phyloP scores from a whole-genome alignment of 225 moss, liverwort and hornwort genomes.

The Sphagnum tenellum region DNA sequence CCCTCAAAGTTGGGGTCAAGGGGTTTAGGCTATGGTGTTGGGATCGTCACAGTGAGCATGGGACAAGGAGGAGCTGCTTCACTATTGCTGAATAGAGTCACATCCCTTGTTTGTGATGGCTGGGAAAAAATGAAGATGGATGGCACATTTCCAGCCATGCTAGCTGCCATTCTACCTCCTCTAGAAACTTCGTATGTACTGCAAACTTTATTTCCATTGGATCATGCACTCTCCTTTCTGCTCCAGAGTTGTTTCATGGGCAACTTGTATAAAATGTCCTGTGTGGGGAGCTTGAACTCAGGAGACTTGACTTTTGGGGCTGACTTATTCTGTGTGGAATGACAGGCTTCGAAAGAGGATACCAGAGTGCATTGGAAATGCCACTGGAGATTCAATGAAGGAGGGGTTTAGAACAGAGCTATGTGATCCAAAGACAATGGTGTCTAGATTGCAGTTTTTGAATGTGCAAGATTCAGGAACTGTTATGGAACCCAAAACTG shows the following conservation, averaged over 20 bases:
- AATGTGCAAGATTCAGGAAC: not conserved
- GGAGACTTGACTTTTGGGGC: no score
- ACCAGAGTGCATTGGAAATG: slow-evolving; percentile 20
- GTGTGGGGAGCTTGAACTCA: no score
- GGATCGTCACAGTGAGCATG: slow-evolving; percentile 15
- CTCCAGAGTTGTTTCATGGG: no score
- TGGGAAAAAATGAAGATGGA: slow-evolving; percentile 39
- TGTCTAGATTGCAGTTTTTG: not conserved
- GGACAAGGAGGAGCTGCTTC: slow-evolving; percentile 14
- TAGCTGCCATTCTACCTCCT: slow-evolving; percentile 37
- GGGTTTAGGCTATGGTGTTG: slow-evolving; percentile 4
- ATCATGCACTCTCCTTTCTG: no score
- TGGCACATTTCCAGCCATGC: slow-evolving; percentile 24
- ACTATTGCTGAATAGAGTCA: slow-evolving; percentile 21
- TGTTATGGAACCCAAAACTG: slow-evolving; percentile 51
- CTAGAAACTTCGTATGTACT: slow-evolving; percentile 29
- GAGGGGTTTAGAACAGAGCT: slow-evolving; percentile 18
- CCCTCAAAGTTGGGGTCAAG: not conserved
- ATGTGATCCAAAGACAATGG: slow-evolving; percentile 13
- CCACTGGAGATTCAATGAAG: slow-evolving; percentile 11
- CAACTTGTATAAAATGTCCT: no score
- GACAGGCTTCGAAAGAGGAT: slow-evolving; percentile 20
- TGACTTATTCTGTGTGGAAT: not conserved
- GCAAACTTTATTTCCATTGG: no score
- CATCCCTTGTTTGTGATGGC: slow-evolving; percentile 31